phyloP scores from a whole-genome alignment of 305 asterid genomes.

The Fraxinus xanthoxyloides region DNA sequence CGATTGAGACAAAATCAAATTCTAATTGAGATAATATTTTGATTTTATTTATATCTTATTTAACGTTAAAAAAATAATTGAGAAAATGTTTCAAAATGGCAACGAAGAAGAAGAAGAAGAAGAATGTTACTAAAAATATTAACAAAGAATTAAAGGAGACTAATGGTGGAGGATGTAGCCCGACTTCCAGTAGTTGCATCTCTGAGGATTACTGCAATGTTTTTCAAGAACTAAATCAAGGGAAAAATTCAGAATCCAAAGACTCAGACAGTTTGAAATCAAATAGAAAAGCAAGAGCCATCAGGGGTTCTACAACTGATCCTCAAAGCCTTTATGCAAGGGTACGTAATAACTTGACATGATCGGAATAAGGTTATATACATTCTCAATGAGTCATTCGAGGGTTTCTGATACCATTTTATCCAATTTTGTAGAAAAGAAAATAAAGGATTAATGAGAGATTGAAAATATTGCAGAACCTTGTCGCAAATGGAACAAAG shows the following conservation, averaged over 20 bases:
- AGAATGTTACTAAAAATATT: constrained; percentile 30
- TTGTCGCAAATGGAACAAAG: constrained; percentile 83
- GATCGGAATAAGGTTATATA: neutral
- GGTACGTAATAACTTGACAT: constrained; percentile 32
- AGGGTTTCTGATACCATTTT: neutral
- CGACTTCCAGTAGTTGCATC: constrained; percentile 39
- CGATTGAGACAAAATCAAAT: too few species aligned
- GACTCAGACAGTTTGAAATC: constrained; percentile 20
- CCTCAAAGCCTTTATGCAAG: constrained; percentile 95
- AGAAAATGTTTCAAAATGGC: too few species aligned
- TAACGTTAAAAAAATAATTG: too few species aligned
- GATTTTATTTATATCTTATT: too few species aligned
- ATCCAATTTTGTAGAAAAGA: constrained; percentile 54
- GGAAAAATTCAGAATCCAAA: neutral
- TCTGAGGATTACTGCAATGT: constrained; percentile 59
- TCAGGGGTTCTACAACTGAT: constrained; percentile 75
- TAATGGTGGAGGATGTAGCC: constrained; percentile 32
- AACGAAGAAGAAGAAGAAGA: constrained; percentile 54
- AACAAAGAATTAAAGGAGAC: constrained; percentile 41
- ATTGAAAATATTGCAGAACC: constrained; percentile 64
- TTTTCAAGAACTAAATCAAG: constrained; percentile 45
- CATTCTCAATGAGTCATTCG: neutral
- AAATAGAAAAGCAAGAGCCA: constrained; percentile 50
- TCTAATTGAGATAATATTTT: too few species aligned
- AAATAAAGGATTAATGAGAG: constrained; percentile 79